Evolutionary conservation across 202 grass and related monocot species (phyloP).

Genomic region (Carex sylvatica): DNA sequence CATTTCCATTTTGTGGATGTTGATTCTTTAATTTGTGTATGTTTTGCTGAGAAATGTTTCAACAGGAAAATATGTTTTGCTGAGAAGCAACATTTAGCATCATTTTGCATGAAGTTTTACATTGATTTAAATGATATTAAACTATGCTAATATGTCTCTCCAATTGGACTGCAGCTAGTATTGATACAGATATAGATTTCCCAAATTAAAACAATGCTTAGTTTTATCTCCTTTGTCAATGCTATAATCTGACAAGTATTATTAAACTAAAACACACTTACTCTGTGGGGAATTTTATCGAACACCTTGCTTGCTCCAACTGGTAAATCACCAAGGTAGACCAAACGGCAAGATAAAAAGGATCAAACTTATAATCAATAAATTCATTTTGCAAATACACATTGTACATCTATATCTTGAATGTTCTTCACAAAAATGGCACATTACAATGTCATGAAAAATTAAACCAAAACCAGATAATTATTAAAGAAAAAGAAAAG

Average conservation of each 20-base stretch:
- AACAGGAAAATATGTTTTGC: background rate
- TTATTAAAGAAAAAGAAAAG: background rate
- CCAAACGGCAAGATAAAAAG: background rate
- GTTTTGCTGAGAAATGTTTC: background rate
- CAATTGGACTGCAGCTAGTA: no score
- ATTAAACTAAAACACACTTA: background rate
- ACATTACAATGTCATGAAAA: background rate
- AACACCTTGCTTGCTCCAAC: slow-evolving; percentile 3
- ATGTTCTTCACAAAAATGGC: background rate
- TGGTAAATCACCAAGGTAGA: background rate
- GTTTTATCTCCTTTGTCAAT: background rate
- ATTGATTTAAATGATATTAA: background rate
- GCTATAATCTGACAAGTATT: background rate
- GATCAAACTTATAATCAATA: background rate
- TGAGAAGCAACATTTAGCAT: background rate
- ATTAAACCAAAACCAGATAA: background rate
- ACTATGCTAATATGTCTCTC: background rate
- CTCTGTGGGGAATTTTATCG: background rate
- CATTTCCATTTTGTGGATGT: background rate
- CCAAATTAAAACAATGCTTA: background rate
- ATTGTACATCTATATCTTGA: background rate
- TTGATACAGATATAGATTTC: no score
- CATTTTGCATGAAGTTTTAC: background rate
- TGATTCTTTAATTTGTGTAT: background rate
- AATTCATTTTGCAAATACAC: background rate